Conservation (phyloP, 2,329 filamentous ascomycete genomes). For the Aspergillus sp. region DNA sequence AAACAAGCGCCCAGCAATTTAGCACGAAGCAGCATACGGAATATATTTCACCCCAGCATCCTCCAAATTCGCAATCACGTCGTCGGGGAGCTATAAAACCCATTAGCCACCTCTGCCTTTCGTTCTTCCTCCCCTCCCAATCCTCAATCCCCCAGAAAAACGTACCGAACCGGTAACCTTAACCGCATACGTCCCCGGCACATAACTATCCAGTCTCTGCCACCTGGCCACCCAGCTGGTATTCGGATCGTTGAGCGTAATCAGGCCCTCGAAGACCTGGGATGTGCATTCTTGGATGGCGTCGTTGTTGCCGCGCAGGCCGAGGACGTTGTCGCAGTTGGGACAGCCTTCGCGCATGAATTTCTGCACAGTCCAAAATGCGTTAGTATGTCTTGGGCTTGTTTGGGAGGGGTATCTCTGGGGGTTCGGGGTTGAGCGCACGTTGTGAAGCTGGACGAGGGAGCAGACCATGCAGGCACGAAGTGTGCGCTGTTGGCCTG, state of each 20-base stretch:
- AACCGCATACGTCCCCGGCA: slow-evolving; percentile 83
- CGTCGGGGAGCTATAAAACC: slow-evolving; percentile 45
- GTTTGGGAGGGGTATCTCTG: not conserved
- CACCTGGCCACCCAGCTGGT: slow-evolving; percentile 94
- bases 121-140: not conserved
- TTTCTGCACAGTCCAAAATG: slow-evolving; percentile 47
- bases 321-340: slow-evolving; percentile 91
- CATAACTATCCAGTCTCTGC: slow-evolving; percentile 84
- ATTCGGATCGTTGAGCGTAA: slow-evolving; percentile 74
- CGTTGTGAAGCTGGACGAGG: slow-evolving; percentile 75
- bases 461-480: slow-evolving; percentile 99
- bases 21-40: slow-evolving; percentile 37
- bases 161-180: slow-evolving; percentile 78
- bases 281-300: slow-evolving; percentile 89
- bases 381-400: not conserved
- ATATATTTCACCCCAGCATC: slow-evolving; percentile 56
- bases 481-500: slow-evolving; percentile 72
- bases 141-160: slow-evolving; percentile 5
- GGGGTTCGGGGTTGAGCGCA: slow-evolving; percentile 35
- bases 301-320: slow-evolving; percentile 70
- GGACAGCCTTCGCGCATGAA: slow-evolving; percentile 86
- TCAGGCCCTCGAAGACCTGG: slow-evolving; percentile 88
- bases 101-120: not conserved
- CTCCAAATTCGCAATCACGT: slow-evolving; percentile 50
- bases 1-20: not conserved